These are phyloP conservation scores for Pulveroboletus sp. DNA, from an alignment of 768 basidiomycete genomes.

Conservation along the genomic window DNA sequence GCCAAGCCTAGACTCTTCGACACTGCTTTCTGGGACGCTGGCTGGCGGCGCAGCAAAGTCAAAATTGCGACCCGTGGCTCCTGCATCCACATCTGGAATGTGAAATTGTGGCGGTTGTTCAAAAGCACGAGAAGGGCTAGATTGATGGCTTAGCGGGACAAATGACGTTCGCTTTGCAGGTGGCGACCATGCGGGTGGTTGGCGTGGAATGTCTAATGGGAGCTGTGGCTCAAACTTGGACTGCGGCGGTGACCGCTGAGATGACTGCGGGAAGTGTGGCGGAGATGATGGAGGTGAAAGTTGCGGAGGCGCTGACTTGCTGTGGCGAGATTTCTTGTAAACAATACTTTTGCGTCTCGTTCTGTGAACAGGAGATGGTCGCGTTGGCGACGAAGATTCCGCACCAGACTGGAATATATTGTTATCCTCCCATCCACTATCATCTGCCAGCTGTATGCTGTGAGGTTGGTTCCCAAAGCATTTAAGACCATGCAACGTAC, in stretches of 20 bases:
- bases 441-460: conserved; percentile 42
- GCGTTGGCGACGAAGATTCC: conserved; percentile 77
- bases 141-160: conserved; percentile 17
- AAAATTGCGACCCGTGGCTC: background rate
- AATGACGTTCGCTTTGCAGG: conserved; percentile 12
- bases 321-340: conserved; percentile 59
- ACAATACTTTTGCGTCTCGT: conserved; percentile 37
- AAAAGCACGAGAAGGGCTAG: conserved; percentile 12
- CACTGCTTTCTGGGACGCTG: conserved; percentile 21
- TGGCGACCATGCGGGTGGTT: conserved; percentile 20
- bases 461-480: conserved; percentile 7
- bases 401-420: conserved; percentile 90
- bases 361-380: conserved; percentile 56
- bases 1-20: conserved; percentile 12
- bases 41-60: conserved; percentile 7
- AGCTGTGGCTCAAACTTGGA: conserved; percentile 57
- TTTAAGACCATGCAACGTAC: conserved; percentile 33
- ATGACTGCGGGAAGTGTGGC: conserved; percentile 16
- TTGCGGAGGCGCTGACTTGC: conserved; percentile 70
- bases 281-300: conserved; percentile 43
- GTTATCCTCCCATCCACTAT: conserved; percentile 89
- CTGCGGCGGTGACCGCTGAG: conserved; percentile 47
- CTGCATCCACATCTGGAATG: conserved; percentile 4
- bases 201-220: conserved; percentile 36
- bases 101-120: conserved; percentile 9